Evolutionary conservation across 2,329 filamentous ascomycete genomes (phyloP), one percentile per base, ranked within the genome.

Genomic region (Cladophialophora immunda): DNA sequence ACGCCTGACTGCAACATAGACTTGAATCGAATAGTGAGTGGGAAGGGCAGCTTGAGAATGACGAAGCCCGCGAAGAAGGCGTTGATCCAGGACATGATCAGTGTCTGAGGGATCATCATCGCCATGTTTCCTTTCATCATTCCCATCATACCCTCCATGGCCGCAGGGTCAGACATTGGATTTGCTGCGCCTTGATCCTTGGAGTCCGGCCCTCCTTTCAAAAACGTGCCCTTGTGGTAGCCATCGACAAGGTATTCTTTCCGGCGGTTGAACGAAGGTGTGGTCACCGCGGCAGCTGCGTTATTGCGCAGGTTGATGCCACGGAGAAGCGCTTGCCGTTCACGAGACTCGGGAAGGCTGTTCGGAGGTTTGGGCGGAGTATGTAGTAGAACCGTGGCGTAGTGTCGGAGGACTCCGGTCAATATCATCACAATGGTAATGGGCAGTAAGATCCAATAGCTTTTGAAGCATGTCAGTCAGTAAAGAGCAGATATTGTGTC

Each of bases 81-180:
- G 82, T 99, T 99, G 78, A 99, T 98, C 95, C 95, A 99, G 72
- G 94, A 95, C 95, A 99, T 99, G 73, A 99, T 99, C 77, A 99
- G 82, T 5, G 94, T 98, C 81, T 99, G 97, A 57, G 95, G 95
- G 66, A 99, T 93, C 84, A 99, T 98, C 95, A 98, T 99, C 71
- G 95, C 94, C 92, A 99, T 97, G 78, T 99, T 97, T 65, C 94
- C 94, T 87, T 99, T 99, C 92, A 99, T 97, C 93, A 97, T 97
- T 73, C 95, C 94, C 95, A 99, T 99, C 95, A 99, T 99, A 73
- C 94, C 94, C 77, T 99, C 96, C 95, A 99, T 99, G 66, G 92
- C 93, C 56, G 91, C 91, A 25, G 96, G 96, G 78, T 99, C 95
- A 11, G 91, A 92, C 88, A 99, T 93, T 3, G 95, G 95, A 81